A percentile compares a stretch with the other conserved stretches of the same genome.
These are phyloP conservation scores for Lathyrus aphaca DNA, from an alignment of 306 rosid species.

Conservation along the genomic window DNA sequence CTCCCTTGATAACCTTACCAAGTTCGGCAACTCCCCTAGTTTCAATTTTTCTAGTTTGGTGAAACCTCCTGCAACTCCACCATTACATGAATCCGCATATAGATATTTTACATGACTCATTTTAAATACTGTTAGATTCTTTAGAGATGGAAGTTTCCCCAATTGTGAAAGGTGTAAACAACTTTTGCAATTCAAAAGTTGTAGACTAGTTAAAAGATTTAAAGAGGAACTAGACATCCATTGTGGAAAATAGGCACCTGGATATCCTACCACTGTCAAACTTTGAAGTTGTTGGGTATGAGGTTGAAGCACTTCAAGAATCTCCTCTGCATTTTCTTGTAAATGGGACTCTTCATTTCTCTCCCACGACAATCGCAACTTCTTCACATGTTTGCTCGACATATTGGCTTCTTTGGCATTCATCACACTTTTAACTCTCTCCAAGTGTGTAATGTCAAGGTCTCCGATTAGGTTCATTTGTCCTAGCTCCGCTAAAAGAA, in stretches of 20 bases:
- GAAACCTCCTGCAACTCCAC: too few species aligned
- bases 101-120: too few species aligned
- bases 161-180: neutral
- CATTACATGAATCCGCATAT: too few species aligned
- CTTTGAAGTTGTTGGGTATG: neutral
- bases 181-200: neutral
- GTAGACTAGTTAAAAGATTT: neutral
- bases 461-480: slow-evolving; percentile 16
- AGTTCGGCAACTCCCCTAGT: too few species aligned
- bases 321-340: slow-evolving; percentile 6
- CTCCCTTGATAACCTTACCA: too few species aligned
- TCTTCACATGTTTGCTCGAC: neutral
- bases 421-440: slow-evolving; percentile 3
- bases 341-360: neutral
- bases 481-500: slow-evolving; percentile 22
- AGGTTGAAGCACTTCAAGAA: slow-evolving; percentile 40
- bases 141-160: neutral
- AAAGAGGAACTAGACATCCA: slow-evolving; percentile 18
- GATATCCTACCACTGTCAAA: neutral
- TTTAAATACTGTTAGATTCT: too few species aligned
- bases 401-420: slow-evolving; percentile 32
- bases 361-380: slow-evolving; percentile 5
- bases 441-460: slow-evolving; percentile 23
- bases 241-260: neutral
- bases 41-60: too few species aligned